A percentile compares a stretch with the other conserved stretches of the same genome.
These are phyloP conservation scores for Bodo saltans DNA, from an alignment of 78 protist genomes.

Conservation along the genomic window DNA sequence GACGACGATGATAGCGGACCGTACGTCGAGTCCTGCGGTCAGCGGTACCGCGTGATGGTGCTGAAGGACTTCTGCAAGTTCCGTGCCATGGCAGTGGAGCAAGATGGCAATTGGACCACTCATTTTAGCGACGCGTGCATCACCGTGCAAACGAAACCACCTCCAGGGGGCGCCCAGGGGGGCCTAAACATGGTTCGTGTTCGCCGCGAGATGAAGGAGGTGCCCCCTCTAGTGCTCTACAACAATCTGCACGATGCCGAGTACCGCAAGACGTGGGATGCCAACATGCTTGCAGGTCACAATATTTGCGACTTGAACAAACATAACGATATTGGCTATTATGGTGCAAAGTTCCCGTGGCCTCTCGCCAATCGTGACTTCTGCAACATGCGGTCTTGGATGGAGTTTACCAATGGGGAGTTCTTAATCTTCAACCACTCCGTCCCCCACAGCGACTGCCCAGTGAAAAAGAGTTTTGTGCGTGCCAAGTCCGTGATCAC, in stretches of 20 bases:
- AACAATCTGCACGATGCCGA: constrained; percentile 25
- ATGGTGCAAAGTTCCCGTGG: background rate
- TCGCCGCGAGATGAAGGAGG: background rate
- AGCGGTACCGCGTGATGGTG: background rate
- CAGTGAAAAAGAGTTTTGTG: background rate
- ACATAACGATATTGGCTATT: constrained; percentile 20
- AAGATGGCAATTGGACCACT: background rate
- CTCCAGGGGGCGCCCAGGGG: background rate
- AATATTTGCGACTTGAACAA: constrained; percentile 23
- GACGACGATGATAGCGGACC: too few relatives aligned
- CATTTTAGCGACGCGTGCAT: background rate
- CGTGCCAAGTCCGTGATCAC: background rate
- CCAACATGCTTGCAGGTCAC: constrained; percentile 2
- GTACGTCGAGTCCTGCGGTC: background rate
- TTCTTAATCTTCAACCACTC: constrained; percentile 32
- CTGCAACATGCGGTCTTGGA: constrained; percentile 21
- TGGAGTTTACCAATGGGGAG: background rate
- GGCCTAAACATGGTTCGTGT: background rate
- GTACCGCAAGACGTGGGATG: constrained; percentile 25
- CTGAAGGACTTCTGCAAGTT: background rate
- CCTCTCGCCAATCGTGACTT: constrained; percentile 24
- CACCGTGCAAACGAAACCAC: background rate
- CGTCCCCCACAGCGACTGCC: constrained; percentile 7
- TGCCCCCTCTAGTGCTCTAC: background rate
- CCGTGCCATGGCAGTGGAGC: background rate